A percentile compares a stretch with the other conserved stretches of the same genome.
phyloP scores from a whole-genome alignment of 2,329 filamentous ascomycete genomes.

The Mariannaea sp. region DNA sequence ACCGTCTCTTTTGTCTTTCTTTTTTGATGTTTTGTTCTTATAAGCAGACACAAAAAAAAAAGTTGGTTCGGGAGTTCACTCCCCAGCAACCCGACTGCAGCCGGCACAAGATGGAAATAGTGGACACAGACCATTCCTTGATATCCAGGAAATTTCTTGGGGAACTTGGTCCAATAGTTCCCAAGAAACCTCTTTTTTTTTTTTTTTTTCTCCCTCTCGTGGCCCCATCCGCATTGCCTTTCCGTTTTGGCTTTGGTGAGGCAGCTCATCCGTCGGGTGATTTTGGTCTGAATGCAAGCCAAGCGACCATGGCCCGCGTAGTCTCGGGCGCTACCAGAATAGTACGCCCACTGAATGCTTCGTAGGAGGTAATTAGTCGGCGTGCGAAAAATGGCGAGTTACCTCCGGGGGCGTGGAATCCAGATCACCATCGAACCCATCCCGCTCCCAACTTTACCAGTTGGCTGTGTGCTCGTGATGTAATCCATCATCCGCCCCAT shows the following conservation, averaged over 20 bases:
- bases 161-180: too few species aligned
- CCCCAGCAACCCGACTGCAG: constrained; percentile 11
- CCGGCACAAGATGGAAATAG: constrained; percentile 3
- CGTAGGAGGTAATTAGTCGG: too few species aligned
- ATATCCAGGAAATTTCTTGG: too few species aligned
- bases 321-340: constrained; percentile 1
- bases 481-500: constrained; percentile 4
- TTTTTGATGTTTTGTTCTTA: too few species aligned
- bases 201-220: neutral
- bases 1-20: neutral
- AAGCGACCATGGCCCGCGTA: neutral
- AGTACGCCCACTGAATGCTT: neutral
- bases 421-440: constrained; percentile 4
- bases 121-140: too few species aligned
- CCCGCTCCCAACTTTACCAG: neutral
- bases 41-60: too few species aligned
- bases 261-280: constrained; percentile 7
- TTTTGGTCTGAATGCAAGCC: neutral
- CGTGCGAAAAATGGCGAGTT: constrained; percentile 2
- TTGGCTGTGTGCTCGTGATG: constrained; percentile 4
- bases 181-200: neutral
- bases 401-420: constrained; percentile 8
- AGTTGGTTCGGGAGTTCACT: too few species aligned
- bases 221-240: constrained; percentile 6
- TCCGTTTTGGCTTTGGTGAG: constrained; percentile 7